Percentiles rank a stretch among this genome's conserved stretches.
Evolutionary conservation across 2,329 filamentous ascomycete species (phyloP).

Genomic region (Conoideocrella luteorostrata): DNA sequence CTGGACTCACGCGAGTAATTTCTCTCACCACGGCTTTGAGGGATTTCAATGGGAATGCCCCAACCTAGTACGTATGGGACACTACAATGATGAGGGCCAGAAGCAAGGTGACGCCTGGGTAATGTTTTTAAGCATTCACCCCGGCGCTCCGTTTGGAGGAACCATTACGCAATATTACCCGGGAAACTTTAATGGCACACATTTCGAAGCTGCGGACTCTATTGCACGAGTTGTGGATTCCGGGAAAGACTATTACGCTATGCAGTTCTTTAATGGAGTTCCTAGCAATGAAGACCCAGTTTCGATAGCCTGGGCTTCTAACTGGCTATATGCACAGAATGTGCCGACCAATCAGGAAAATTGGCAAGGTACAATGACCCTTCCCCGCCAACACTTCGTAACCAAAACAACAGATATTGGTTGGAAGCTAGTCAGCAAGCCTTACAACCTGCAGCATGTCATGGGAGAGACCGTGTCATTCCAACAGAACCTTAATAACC

Average conservation of each 20-base stretch:
- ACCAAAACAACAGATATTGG: conserved; percentile 43
- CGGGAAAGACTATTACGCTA: conserved; percentile 31
- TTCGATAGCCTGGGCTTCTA: conserved; percentile 29
- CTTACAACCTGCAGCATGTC: conserved; percentile 42
- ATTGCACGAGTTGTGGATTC: conserved; percentile 25
- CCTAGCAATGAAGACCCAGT: conserved; percentile 20
- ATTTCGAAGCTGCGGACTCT: conserved; percentile 37
- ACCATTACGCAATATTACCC: conserved; percentile 51
- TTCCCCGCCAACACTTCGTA: conserved; percentile 43
- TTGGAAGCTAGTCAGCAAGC: conserved; percentile 42
- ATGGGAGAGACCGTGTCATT: conserved; percentile 37
- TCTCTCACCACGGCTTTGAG: conserved; percentile 44
- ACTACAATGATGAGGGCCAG: conserved; percentile 28
- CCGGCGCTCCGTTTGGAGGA: conserved; percentile 50
- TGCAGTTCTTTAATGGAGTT: conserved; percentile 26
- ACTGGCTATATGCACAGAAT: conserved; percentile 25
- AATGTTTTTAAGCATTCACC: conserved; percentile 48
- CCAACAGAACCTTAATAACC: conserved; percentile 39
- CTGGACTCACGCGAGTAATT: conserved; percentile 50
- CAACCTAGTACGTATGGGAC: conserved; percentile 50
- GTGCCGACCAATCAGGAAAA: conserved; percentile 24
- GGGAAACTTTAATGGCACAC: conserved; percentile 58
- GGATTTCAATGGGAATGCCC: conserved; percentile 58
- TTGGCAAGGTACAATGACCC: conserved; percentile 26
- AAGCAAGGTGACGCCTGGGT: conserved; percentile 28